Evolutionary conservation across 805 yeast genomes (phyloP), one percentile per base, ranked within the genome.

Genomic region (Candida chilensis): DNA sequence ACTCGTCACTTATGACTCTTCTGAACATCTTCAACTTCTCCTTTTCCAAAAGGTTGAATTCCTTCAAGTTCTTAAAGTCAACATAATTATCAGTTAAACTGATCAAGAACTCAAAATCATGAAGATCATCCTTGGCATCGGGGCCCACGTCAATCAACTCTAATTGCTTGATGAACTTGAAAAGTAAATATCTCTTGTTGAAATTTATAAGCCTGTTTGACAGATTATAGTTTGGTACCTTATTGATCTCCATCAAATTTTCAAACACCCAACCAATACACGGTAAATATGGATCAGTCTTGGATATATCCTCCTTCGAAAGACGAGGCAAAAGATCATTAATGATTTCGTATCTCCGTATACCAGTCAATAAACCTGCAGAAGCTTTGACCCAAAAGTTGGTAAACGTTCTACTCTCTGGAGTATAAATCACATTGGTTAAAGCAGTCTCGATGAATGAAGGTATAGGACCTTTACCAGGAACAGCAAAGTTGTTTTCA

Each of bases 221-320:
- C 24, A 74, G 66, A 30, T 79, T 71, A 74, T 76, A 82, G 43
- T 81, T 83, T 13, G 96, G 94, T 30, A 86, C 77, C 31, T 42
- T 52, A 36, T 57, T 58, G 8, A 55, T 42, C 45, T 84, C 95
- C 32, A 87, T 48, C 38, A 90, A 57, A 37, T 94, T 74, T 42
- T 82, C 90, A 16, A 81, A 61, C 30, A 86, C 63, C 97, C 97
- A 90, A 8, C 96, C 96, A 35, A 86, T 73, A 45, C 96, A 88
- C 2, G 95, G 92, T 5, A 86, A 72, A 29, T 84, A 56, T 0
- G 77, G 66, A 32, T 65, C 63, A 34, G 50, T 37, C 37, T 52
- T 52, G 17, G 52, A 47, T 24, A 41, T 45, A 17, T 28, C 32
- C 16, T 32, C 35, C n/a, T 30, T 32, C 21, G 32, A 39, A 11